A percentile compares a stretch with the other conserved stretches of the same genome.
Evolutionary conservation across 2,329 filamentous ascomycete species (phyloP).

Genomic region (Fusarium cyanostomum): DNA sequence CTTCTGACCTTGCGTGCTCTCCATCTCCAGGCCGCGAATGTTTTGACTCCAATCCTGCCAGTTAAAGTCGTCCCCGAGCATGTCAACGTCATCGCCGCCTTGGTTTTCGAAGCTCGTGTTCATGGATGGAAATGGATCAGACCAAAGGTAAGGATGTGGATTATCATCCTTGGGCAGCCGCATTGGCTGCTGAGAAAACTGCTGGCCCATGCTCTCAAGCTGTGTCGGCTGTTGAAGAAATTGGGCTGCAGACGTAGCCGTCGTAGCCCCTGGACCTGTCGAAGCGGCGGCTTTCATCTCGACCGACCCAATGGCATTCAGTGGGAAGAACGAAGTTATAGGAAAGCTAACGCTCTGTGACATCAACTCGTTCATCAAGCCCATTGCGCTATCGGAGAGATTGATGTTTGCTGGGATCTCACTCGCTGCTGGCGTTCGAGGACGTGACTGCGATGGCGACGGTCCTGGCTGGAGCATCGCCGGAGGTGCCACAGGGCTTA

Average conservation of each 20-base stretch:
- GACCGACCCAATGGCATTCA: constrained; percentile 30
- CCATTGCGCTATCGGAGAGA: constrained; percentile 45
- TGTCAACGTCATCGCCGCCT: constrained; percentile 49
- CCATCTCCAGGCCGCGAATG: constrained; percentile 52
- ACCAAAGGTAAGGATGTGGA: constrained; percentile 55
- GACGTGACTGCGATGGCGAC: constrained; percentile 25
- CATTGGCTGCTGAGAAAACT: constrained; percentile 29
- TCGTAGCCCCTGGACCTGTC: background rate
- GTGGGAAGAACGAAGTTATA: constrained; percentile 36
- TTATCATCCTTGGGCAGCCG: constrained; percentile 47
- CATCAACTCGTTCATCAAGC: constrained; percentile 40
- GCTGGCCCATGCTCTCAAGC: constrained; percentile 10
- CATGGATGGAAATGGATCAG: constrained; percentile 45
- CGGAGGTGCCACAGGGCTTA: constrained; percentile 20
- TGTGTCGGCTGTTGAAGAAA: constrained; percentile 14
- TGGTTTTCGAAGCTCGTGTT: constrained; percentile 44
- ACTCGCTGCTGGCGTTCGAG: constrained; percentile 26
- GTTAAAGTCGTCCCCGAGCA: constrained; percentile 56
- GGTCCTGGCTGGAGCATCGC: constrained; percentile 25
- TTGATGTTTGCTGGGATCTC: constrained; percentile 36
- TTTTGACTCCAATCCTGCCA: constrained; percentile 61
- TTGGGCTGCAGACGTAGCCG: background rate
- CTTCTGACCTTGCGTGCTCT: constrained; percentile 34
- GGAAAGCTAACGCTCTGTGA: constrained; percentile 16
- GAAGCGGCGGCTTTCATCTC: constrained; percentile 34